Base-by-base conservation (phyloP, 306 rosid genomes). In the Trifolium dubium region DNA sequence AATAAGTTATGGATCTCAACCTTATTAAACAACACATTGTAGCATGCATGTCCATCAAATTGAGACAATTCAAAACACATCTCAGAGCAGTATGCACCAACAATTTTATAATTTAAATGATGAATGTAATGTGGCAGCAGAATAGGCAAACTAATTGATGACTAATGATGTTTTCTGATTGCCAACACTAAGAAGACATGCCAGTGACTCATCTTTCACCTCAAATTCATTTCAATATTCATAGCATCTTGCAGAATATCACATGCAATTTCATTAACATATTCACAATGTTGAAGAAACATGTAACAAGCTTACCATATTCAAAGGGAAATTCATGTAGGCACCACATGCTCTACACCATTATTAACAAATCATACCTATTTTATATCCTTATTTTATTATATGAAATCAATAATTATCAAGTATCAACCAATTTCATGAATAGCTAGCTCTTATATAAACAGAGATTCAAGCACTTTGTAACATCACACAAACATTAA, bases 291-390 rank as follows among this genome's bases (percentile, higher is more conserved):
- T 72, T 39, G 11, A 86, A 80, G 63, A 64, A 60, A 77, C 13
- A 17, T 55, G 80, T n/a, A 78, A 85, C 92, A 85, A 65, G 1
- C 8, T 60, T 11, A 14, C 84, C 88, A 15, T 56, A 37, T 44
- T 82, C 39, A 17, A 59, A 47, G 83, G 73, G 40, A 59, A 30
- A 54, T 64, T 67, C 87, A 80, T 74, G 67, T 77, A 19, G 55
- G 62, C 35, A 50, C 61, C 93, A 85, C 85, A 80, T 83, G 89
- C 73, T 72, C 64, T 63, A 39, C 78, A 79, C 66, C 1, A 59
- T 40, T 4, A 60, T 67, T 58, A 59, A 46, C 17, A 58, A 19
- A 2, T 32, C 30, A 29, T 71, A 10, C 18, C n/a, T 18, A 3
- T 67, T 60, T 73, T 73, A 15, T 60, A 47, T 44, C 54, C 13